Evolutionary conservation across 2,329 filamentous ascomycete species (phyloP).

Genomic region (Colletotrichum viniferum): DNA sequence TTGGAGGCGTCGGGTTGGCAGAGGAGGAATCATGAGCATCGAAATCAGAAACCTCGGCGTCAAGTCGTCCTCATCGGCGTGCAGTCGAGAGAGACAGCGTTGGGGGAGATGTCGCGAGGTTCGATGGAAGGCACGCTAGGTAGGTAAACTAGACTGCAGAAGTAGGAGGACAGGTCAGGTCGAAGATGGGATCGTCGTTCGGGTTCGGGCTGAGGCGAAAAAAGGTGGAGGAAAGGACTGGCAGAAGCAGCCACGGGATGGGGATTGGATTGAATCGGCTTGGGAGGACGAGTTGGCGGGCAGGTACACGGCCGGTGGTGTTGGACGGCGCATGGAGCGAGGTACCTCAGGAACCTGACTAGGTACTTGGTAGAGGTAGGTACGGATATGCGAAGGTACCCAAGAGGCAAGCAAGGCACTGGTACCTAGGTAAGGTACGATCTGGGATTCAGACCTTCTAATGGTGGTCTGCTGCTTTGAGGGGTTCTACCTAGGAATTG

Average conservation of each 20-base stretch:
- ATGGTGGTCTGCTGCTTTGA: not conserved
- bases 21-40: conserved; percentile 3
- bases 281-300: not conserved
- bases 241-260: not conserved
- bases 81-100: not conserved
- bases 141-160: conserved; percentile 11
- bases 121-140: not conserved
- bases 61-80: not conserved
- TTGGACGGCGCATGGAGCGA: not conserved
- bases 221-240: conserved; percentile 1
- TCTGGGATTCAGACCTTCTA: not conserved
- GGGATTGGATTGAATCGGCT: not conserved
- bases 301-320: not conserved
- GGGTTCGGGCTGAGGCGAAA: conserved; percentile 15
- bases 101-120: not conserved
- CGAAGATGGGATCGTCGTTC: conserved; percentile 17
- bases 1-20: not conserved
- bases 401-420: not conserved
- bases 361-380: no score
- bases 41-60: not conserved
- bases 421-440: not conserved
- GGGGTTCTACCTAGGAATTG: not conserved
- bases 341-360: not conserved
- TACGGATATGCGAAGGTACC: not conserved
- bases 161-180: conserved; percentile 14